phyloP scores from a whole-genome alignment of 1,139 yeast genomes.

The Trichomonascaceae sp. region DNA sequence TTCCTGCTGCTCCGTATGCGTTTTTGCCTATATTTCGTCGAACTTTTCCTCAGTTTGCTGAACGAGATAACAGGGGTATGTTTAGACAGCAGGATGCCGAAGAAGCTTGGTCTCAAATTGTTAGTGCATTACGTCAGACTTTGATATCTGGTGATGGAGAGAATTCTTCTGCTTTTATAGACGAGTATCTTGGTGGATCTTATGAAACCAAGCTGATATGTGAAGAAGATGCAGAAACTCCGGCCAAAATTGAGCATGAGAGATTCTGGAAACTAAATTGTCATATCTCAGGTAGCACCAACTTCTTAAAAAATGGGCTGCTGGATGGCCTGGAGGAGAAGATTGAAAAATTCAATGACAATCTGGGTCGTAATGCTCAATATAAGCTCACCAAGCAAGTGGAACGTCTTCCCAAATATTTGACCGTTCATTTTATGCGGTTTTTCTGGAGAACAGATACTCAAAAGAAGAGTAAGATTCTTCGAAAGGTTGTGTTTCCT shows the following conservation, averaged over 20 bases:
- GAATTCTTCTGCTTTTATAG: conserved; percentile 33
- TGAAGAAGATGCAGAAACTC: conserved; percentile 51
- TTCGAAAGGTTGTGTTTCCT: conserved; percentile 92
- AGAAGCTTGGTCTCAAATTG: conserved; percentile 81
- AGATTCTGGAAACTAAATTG: conserved; percentile 71
- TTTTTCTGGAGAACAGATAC: conserved; percentile 95
- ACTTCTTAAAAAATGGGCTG: conserved; percentile 83
- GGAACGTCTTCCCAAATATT: conserved; percentile 75
- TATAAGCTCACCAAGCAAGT: conserved; percentile 66
- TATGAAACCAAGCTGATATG: conserved; percentile 55
- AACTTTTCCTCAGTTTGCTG: conserved; percentile 84
- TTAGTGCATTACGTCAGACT: conserved; percentile 44
- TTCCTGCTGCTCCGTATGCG: conserved; percentile 45
- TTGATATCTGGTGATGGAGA: conserved; percentile 14
- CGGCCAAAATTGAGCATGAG: conserved; percentile 44
- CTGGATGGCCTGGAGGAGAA: conserved; percentile 67
- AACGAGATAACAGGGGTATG: conserved; percentile 56
- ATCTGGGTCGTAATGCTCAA: conserved; percentile 61
- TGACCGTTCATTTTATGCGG: conserved; percentile 88
- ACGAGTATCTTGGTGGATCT: conserved; percentile 56
- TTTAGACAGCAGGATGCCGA: conserved; percentile 98
- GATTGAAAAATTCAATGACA: conserved; percentile 70
- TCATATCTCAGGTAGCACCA: conserved; percentile 80
- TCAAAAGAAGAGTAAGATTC: conserved; percentile 81
- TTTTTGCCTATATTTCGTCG: conserved; percentile 44